Evolutionary conservation across 2,329 filamentous ascomycete species (phyloP).

Genomic region (Stachybotrys echinatus): DNA sequence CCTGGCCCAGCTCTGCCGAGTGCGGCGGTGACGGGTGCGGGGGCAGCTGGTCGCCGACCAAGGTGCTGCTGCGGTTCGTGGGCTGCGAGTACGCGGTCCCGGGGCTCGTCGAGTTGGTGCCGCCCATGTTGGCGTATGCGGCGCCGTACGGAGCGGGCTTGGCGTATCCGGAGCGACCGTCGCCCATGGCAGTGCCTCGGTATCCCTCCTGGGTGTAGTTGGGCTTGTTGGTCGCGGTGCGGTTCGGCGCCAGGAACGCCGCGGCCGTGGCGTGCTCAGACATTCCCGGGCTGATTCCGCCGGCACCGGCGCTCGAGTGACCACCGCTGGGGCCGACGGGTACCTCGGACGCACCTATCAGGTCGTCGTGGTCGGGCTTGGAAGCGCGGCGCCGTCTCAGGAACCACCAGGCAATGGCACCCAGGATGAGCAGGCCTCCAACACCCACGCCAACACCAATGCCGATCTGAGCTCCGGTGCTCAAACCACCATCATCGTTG

Average conservation of each 20-base stretch:
- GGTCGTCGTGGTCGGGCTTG: slow-evolving; percentile 30
- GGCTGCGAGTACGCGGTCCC: slow-evolving; percentile 17
- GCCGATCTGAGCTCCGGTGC: slow-evolving; percentile 37
- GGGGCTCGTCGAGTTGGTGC: slow-evolving; percentile 13
- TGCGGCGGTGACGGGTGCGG: slow-evolving; percentile 18
- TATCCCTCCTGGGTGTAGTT: slow-evolving; percentile 26
- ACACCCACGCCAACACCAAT: slow-evolving; percentile 35
- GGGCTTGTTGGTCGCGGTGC: slow-evolving; percentile 16
- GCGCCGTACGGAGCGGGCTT: slow-evolving; percentile 29
- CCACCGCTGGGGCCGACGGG: slow-evolving; percentile 24
- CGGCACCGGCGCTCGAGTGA: slow-evolving; percentile 24
- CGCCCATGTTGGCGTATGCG: slow-evolving; percentile 17
- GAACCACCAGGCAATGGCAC: slow-evolving; percentile 21
- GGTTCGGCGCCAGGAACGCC: slow-evolving; percentile 18
- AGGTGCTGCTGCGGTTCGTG: slow-evolving; percentile 11
- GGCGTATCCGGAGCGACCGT: slow-evolving; percentile 32
- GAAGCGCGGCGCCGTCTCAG: slow-evolving; percentile 22
- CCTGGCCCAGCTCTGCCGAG: slow-evolving; percentile 27
- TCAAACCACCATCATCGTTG: slow-evolving; percentile 23
- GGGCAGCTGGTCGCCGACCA: slow-evolving; percentile 14
- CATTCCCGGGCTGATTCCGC: slow-evolving; percentile 4
- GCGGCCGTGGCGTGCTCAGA: slow-evolving; percentile 14
- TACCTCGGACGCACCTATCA: slow-evolving; percentile 36
- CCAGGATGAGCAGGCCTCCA: slow-evolving; percentile 27
- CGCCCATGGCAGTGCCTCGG: slow-evolving; percentile 32